These are phyloP conservation scores for Blastocystis sp. DNA, from an alignment of 352 stramenopile genomes.

Conservation along the genomic window DNA sequence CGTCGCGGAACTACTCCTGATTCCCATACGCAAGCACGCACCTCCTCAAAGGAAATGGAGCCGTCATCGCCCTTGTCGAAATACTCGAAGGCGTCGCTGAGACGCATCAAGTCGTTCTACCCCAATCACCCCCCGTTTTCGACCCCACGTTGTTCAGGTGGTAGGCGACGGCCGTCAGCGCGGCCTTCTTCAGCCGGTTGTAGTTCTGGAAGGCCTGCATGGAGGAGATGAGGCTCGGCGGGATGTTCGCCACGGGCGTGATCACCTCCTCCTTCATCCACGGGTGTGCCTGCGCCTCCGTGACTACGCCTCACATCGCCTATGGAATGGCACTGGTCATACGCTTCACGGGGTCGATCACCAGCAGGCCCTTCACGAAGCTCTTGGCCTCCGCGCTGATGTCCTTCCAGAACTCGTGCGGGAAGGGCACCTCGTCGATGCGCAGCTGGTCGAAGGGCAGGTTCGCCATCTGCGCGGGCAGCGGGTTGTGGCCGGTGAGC, in stretches of 20 bases:
- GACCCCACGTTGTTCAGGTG: conserved; percentile 54
- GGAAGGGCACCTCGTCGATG: conserved; percentile 50
- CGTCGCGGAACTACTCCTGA: conserved; percentile 53
- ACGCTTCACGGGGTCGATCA: conserved; percentile 56
- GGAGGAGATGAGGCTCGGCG: conserved; percentile 18
- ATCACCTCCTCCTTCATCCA: conserved; percentile 36
- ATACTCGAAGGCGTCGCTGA: conserved; percentile 56
- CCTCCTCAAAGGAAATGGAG: conserved; percentile 64
- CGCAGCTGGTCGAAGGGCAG: conserved; percentile 51
- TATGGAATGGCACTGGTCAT: conserved; percentile 17
- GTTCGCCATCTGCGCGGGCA: conserved; percentile 39
- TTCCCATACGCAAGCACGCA: neutral
- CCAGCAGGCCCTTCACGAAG: conserved; percentile 59
- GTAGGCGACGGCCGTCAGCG: conserved; percentile 52
- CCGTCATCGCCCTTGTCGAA: conserved; percentile 63
- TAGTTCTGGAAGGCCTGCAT: conserved; percentile 63
- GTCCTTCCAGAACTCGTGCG: conserved; percentile 30
- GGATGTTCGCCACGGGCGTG: conserved; percentile 69
- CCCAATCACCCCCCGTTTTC: neutral
- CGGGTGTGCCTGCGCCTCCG: conserved; percentile 48
- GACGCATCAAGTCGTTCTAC: conserved; percentile 65
- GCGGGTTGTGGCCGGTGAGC: conserved; percentile 60
- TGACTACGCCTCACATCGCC: neutral
- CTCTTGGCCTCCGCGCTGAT: conserved; percentile 46
- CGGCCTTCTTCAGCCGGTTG: conserved; percentile 62